phyloP scores from a whole-genome alignment of 192 early-diverging fungal species.

The Coemansia sp. region DNA sequence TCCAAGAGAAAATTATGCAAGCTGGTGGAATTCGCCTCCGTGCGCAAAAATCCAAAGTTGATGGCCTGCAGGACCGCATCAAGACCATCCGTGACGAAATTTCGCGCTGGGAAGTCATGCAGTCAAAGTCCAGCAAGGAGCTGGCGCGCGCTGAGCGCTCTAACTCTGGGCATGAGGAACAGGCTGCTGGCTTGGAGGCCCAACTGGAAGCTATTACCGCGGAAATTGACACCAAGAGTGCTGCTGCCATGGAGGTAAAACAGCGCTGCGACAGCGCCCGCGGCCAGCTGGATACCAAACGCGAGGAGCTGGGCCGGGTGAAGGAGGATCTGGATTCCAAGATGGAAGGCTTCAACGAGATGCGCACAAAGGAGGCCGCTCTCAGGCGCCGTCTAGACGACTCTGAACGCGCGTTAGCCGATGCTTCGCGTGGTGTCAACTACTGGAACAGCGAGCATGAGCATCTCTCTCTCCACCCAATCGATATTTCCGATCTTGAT shows the following conservation, averaged over 20 bases:
- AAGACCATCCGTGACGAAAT: slow-evolving; percentile 64
- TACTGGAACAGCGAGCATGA: slow-evolving; percentile 61
- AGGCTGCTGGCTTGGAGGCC: slow-evolving; percentile 63
- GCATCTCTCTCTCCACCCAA: slow-evolving; percentile 58
- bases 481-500: slow-evolving; percentile 15
- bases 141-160: slow-evolving; percentile 65
- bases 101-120: slow-evolving; percentile 71
- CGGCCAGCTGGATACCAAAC: slow-evolving; percentile 61
- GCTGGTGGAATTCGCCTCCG: slow-evolving; percentile 86
- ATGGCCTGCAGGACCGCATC: slow-evolving; percentile 77
- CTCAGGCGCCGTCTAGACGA: slow-evolving; percentile 70
- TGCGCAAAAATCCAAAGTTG: slow-evolving; percentile 81
- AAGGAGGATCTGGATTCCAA: slow-evolving; percentile 70
- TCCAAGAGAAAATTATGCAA: slow-evolving; percentile 90
- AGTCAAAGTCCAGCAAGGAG: slow-evolving; percentile 74
- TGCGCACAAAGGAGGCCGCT: slow-evolving; percentile 67
- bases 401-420: slow-evolving; percentile 57
- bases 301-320: slow-evolving; percentile 62
- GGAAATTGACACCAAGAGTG: slow-evolving; percentile 59
- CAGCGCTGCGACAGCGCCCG: slow-evolving; percentile 45
- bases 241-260: slow-evolving; percentile 52
- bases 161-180: slow-evolving; percentile 62
- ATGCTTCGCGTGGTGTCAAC: slow-evolving; percentile 50
- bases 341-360: slow-evolving; percentile 61
- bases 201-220: slow-evolving; percentile 64